A percentile compares a stretch with the other conserved stretches of the same genome.
Evolutionary conservation across 495 filamentous ascomycete species (phyloP).

Genomic region (Lentithecium fluviatile): DNA sequence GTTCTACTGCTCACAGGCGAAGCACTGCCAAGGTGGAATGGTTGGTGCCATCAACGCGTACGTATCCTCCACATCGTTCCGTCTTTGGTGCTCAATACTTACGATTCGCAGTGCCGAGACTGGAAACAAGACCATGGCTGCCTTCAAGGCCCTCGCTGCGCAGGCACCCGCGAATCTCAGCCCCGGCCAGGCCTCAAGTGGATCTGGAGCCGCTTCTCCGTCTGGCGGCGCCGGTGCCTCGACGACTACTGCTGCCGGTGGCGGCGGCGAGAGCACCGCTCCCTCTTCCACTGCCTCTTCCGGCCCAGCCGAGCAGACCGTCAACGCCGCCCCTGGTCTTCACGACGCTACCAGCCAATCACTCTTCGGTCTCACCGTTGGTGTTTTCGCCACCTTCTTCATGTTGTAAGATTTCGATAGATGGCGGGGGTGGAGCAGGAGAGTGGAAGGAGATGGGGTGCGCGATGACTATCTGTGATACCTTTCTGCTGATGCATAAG

Average conservation of each 20-base stretch:
- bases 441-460: not conserved
- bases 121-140: slow-evolving; percentile 32
- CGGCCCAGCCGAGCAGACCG: slow-evolving; percentile 7
- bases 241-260: not conserved
- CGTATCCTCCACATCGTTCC: not conserved
- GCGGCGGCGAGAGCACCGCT: not conserved
- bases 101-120: slow-evolving; percentile 11
- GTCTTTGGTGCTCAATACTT: not conserved
- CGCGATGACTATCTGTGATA: slow-evolving; percentile 16
- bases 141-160: slow-evolving; percentile 23
- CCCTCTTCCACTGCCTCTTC: slow-evolving; percentile 9
- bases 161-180: slow-evolving; percentile 19
- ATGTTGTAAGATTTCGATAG: slow-evolving; percentile 14
- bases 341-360: slow-evolving; percentile 17
- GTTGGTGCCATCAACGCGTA: slow-evolving; percentile 46
- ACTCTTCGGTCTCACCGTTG: slow-evolving; percentile 27
- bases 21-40: slow-evolving; percentile 46
- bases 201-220: not conserved
- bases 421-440: not conserved
- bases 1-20: slow-evolving; percentile 46
- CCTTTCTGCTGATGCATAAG: slow-evolving; percentile 15
- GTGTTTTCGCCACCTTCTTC: slow-evolving; percentile 35
- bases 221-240: slow-evolving; percentile 9
- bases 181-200: slow-evolving; percentile 21
- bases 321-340: slow-evolving; percentile 29